Conservation (phyloP, 495 filamentous ascomycete species). For the Tricharina praecox region DNA sequence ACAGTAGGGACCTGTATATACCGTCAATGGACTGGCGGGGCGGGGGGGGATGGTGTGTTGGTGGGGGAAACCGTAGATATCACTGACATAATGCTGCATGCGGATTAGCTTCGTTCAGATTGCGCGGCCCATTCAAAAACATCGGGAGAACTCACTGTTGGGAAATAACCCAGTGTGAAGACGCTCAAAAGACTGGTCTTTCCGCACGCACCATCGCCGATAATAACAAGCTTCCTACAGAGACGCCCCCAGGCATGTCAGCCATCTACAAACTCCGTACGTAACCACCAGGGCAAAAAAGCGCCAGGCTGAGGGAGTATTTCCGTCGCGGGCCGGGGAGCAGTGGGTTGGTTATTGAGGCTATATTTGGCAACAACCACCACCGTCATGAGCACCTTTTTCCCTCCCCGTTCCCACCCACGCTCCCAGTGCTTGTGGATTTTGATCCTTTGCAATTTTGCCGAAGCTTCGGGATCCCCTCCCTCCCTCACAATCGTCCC, state of each 20-base stretch:
- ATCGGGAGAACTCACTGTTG: conserved; percentile 43
- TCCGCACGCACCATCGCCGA: conserved; percentile 94
- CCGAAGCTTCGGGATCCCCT: neutral
- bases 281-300: neutral
- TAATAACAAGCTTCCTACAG: conserved; percentile 89
- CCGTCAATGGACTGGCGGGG: too few species aligned
- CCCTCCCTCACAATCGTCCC: too few species aligned
- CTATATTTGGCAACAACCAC: conserved; percentile 2
- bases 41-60: too few species aligned
- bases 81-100: conserved; percentile 43
- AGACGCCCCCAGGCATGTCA: neutral
- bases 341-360: too few species aligned
- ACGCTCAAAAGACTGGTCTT: conserved; percentile 97
- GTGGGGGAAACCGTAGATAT: conserved; percentile 1
- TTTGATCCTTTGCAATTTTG: neutral
- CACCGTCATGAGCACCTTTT: neutral
- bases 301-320: neutral
- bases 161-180: conserved; percentile 96
- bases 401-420: neutral
- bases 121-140: neutral
- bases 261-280: neutral
- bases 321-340: conserved; percentile 3
- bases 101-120: conserved; percentile 4
- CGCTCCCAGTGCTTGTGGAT: neutral
- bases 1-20: conserved; percentile 96